Base-by-base conservation (phyloP, 768 basidiomycete genomes). In the Tylopilus vinaceipallidus region DNA sequence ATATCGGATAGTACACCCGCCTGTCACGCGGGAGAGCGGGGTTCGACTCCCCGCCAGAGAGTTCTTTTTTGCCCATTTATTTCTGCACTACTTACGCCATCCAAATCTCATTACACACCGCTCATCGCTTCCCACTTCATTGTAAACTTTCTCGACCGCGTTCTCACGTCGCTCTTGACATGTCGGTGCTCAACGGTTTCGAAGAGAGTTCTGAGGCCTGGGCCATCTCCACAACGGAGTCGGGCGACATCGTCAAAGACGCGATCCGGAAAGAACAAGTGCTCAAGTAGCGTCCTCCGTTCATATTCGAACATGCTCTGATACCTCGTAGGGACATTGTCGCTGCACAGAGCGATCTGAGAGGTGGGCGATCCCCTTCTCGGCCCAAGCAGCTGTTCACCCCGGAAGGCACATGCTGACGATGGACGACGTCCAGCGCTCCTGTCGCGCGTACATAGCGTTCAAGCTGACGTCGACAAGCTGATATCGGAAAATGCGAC, bases 381-480 rank as follows among this genome's bases (percentile, higher is more conserved):
- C n/a, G n/a, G n/a, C n/a, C n/a, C n/a, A n/a, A n/a, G n/a, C n/a
- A n/a, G n/a, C n/a, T n/a, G n/a, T n/a, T n/a, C n/a, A n/a, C n/a
- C n/a, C n/a, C n/a, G n/a, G n/a, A n/a, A n/a, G n/a, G n/a, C n/a
- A n/a, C n/a, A n/a, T n/a, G n/a, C n/a, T n/a, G n/a, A n/a, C n/a
- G n/a, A n/a, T n/a, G n/a, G n/a, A n/a, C n/a, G n/a, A n/a, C n/a
- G n/a, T 29, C 27, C 27, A 33, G 1, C 92, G 91, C 82, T 46
- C 74, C 92, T 54, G 63, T 88, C 73, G 14, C 81, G 86, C 53
- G 83, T 86, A 3, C 81, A 86, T 54, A 70, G 72, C 24, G 82
- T 87, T 9, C 86, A 92, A 69, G 75, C 74, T 49, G 91, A 93
- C 55, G 78, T 88, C n/a, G 86, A 91, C 53, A 91, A 88, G 66